Conservation (phyloP, 75 land plant genomes). For the Sequoiadendron giganteum region DNA sequence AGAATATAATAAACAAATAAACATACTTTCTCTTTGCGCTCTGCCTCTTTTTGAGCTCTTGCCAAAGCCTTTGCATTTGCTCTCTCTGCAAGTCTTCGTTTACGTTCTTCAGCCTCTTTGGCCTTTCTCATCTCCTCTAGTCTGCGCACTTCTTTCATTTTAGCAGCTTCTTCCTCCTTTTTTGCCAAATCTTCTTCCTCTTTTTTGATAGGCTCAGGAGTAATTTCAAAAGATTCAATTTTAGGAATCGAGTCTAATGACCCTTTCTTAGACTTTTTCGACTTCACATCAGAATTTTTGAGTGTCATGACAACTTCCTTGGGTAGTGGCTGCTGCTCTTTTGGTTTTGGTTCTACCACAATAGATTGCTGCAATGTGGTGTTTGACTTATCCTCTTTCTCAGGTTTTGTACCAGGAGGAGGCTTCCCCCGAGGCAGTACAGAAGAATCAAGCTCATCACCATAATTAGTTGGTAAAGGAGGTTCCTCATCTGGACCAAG, state of each 20-base stretch:
- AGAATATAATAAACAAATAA: neutral
- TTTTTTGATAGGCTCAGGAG: neutral
- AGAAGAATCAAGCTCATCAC: neutral
- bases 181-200: constrained; percentile 37
- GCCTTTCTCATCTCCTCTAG: constrained; percentile 76
- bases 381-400: neutral
- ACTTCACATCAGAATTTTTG: constrained; percentile 21
- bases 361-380: neutral
- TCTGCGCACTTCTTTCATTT: constrained; percentile 47
- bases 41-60: constrained; percentile 76
- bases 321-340: neutral
- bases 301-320: constrained; percentile 19
- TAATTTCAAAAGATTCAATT: constrained; percentile 16
- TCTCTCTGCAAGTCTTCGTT: constrained; percentile 74
- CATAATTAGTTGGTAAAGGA: constrained; percentile 25
- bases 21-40: constrained; percentile 72
- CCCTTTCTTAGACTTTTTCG: constrained; percentile 6
- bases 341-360: neutral
- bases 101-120: constrained; percentile 85
- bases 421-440: neutral
- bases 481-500: constrained; percentile 86
- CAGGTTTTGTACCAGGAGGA: constrained; percentile 1
- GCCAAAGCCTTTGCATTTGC: constrained; percentile 67
- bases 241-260: neutral
- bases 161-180: constrained; percentile 56